These are phyloP conservation scores for Botrytis medusae DNA, from an alignment of 2,329 filamentous ascomycete genomes.

Conservation along the genomic window DNA sequence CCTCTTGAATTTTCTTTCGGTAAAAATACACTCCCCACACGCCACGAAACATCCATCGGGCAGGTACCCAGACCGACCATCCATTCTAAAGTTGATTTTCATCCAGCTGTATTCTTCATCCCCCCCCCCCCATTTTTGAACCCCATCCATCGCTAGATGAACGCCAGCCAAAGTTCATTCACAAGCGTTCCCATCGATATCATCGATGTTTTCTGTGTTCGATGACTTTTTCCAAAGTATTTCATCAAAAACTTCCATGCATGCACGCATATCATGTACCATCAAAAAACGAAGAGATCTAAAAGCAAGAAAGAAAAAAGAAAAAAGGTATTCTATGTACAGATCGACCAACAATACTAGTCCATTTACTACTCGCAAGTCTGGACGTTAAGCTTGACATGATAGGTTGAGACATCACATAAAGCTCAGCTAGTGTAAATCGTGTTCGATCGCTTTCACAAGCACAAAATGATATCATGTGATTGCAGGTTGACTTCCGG, in stretches of 20 bases:
- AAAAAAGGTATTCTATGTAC: constrained; percentile 25
- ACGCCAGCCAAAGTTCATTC: constrained; percentile 14
- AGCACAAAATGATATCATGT: constrained; percentile 5
- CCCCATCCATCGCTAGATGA: constrained; percentile 13
- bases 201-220: not conserved
- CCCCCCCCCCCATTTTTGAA: not conserved
- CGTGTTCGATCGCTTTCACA: not conserved
- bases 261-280: constrained; percentile 11
- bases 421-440: not conserved
- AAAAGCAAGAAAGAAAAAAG: constrained; percentile 9
- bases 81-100: not conserved
- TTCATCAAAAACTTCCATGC: constrained; percentile 3
- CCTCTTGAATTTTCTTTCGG: not conserved
- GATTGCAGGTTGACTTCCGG: not conserved
- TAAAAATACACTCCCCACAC: not conserved
- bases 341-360: constrained; percentile 19
- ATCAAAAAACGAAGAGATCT: constrained; percentile 13
- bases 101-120: not conserved
- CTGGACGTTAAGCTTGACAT: not conserved
- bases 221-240: not conserved
- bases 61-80: not conserved
- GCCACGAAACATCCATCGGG: not conserved
- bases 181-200: not conserved
- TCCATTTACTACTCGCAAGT: not conserved
- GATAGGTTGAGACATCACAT: not conserved